These are phyloP conservation scores for Yamadazyma songkhlaensis DNA, from an alignment of 1,139 yeast genomes.

Conservation along the genomic window DNA sequence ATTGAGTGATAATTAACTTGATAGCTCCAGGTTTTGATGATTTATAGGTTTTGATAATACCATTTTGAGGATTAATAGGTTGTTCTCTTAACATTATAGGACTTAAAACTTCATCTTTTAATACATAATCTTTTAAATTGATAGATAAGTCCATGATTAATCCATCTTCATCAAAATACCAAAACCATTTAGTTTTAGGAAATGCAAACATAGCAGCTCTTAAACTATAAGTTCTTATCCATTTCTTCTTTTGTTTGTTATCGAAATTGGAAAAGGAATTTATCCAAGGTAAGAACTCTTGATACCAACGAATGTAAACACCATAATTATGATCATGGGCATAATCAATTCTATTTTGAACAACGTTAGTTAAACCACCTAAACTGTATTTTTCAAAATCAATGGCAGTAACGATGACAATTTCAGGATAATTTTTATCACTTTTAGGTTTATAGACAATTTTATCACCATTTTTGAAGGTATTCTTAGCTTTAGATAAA, in stretches of 20 bases:
- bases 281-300: constrained; percentile 68
- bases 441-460: constrained; percentile 47
- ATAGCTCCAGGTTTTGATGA: constrained; percentile 53
- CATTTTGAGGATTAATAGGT: constrained; percentile 66
- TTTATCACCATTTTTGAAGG: constrained; percentile 66
- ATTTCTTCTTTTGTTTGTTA: constrained; percentile 37
- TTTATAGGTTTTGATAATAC: constrained; percentile 68
- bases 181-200: constrained; percentile 79
- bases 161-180: constrained; percentile 79
- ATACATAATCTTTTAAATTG: constrained; percentile 54
- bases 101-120: constrained; percentile 55
- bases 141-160: constrained; percentile 64
- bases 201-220: constrained; percentile 87
- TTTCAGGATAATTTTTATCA: constrained; percentile 53
- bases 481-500: constrained; percentile 47
- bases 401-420: constrained; percentile 76
- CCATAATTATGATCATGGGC: constrained; percentile 77
- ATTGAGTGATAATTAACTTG: constrained; percentile 65
- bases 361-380: constrained; percentile 59
- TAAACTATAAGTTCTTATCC: constrained; percentile 60
- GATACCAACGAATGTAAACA: constrained; percentile 74
- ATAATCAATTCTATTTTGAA: constrained; percentile 79
- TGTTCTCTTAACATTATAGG: constrained; percentile 61
- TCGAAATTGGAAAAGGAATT: constrained; percentile 40
- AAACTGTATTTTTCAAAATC: constrained; percentile 70